These are phyloP conservation scores for Pestalotiopsis sp. DNA, from an alignment of 2,329 filamentous ascomycete genomes.

Conservation along the genomic window DNA sequence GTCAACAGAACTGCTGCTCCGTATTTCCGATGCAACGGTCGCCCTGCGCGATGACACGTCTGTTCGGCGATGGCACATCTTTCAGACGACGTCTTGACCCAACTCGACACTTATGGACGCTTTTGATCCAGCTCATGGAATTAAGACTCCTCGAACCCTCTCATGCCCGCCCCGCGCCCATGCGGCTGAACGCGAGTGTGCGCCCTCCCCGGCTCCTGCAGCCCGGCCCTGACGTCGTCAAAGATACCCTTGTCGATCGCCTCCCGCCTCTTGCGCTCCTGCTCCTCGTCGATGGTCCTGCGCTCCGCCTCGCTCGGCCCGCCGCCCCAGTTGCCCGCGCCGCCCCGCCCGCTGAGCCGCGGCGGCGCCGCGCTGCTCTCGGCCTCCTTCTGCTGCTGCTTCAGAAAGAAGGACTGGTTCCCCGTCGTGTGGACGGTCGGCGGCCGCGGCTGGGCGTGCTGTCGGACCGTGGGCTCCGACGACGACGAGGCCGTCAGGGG, in stretches of 20 bases:
- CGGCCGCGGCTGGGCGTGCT: background rate
- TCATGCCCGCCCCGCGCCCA: background rate
- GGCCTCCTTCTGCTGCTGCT: background rate
- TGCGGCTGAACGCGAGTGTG: slow-evolving; percentile 11
- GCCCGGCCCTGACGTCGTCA: slow-evolving; percentile 26
- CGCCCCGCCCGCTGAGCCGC: slow-evolving; percentile 48
- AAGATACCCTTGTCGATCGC: slow-evolving; percentile 31
- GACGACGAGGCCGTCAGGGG: slow-evolving; percentile 27
- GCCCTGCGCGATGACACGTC: no score
- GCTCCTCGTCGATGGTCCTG: slow-evolving; percentile 22
- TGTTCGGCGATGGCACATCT: no score
- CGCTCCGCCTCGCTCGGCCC: slow-evolving; percentile 5
- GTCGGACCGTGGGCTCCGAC: background rate
- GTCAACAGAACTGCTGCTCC: no score
- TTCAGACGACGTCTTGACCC: no score
- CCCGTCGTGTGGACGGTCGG: slow-evolving; percentile 8
- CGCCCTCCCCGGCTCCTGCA: slow-evolving; percentile 29
- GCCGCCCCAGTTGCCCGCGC: slow-evolving; percentile 57
- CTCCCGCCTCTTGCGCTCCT: slow-evolving; percentile 27
- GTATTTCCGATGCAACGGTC: no score
- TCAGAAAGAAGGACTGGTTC: background rate
- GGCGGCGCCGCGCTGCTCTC: background rate
- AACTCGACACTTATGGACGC: no score
- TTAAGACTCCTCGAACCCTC: slow-evolving; percentile 3
- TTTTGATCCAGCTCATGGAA: no score